phyloP scores from a whole-genome alignment of 2,329 filamentous ascomycete genomes.

The Esteya vermicola region DNA sequence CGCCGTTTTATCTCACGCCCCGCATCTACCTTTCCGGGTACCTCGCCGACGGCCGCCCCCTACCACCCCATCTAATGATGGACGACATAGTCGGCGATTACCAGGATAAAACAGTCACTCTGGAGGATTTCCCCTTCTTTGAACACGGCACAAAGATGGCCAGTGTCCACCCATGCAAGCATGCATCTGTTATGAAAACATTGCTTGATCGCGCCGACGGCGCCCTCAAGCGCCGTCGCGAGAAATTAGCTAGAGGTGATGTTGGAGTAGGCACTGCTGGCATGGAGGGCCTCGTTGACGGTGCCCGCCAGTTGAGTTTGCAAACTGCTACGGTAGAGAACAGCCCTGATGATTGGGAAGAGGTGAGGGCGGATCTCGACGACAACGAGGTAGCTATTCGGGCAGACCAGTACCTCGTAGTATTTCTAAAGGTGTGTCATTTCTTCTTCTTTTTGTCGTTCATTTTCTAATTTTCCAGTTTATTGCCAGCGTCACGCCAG shows the following conservation, averaged over 20 bases:
- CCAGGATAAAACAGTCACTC: constrained; percentile 73
- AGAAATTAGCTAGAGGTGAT: constrained; percentile 75
- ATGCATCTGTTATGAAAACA: constrained; percentile 95
- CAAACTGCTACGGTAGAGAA: background rate
- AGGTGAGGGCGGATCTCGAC: constrained; percentile 47
- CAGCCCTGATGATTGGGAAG: constrained; percentile 46
- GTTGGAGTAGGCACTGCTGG: no score
- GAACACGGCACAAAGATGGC: constrained; percentile 89
- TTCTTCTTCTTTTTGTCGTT: background rate
- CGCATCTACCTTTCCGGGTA: constrained; percentile 93
- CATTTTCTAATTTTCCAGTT: constrained; percentile 29
- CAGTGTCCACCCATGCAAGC: constrained; percentile 91
- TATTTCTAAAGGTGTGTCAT: constrained; percentile 62
- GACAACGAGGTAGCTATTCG: constrained; percentile 65
- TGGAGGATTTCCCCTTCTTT: constrained; percentile 95
- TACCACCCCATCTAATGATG: constrained; percentile 22
- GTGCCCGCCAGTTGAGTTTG: constrained; percentile 1
- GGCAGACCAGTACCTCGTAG: constrained; percentile 79
- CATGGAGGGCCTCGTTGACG: constrained; percentile 8
- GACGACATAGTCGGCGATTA: constrained; percentile 26
- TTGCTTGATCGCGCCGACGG: constrained; percentile 90
- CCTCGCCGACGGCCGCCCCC: constrained; percentile 50
- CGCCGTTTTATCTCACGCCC: constrained; percentile 89
- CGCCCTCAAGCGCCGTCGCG: constrained; percentile 73
- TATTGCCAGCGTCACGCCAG: constrained; percentile 82